These are phyloP conservation scores for Clitopilus hobsonii DNA, from an alignment of 768 basidiomycete species.

Conservation along the genomic window DNA sequence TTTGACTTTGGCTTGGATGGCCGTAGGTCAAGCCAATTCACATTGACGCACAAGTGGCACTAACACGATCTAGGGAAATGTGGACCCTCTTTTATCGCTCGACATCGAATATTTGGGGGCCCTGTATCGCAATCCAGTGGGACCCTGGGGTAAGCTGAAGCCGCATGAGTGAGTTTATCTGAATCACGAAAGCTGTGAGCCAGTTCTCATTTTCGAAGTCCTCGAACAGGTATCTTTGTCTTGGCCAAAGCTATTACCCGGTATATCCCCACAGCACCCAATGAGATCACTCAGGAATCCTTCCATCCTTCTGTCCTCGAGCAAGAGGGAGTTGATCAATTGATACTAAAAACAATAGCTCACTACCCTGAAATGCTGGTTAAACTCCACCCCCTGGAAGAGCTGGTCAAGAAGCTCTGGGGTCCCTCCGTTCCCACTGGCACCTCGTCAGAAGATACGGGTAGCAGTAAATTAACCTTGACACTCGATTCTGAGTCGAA, in stretches of 20 bases:
- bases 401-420: conserved; percentile 45
- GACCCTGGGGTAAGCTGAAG: conserved; percentile 55
- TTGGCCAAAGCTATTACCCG: conserved; percentile 42
- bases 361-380: conserved; percentile 40
- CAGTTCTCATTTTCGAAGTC: too few relatives aligned
- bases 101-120: conserved; percentile 46
- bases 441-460: too few relatives aligned
- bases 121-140: conserved; percentile 44
- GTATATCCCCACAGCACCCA: conserved; percentile 36
- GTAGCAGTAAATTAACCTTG: too few relatives aligned
- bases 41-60: not conserved
- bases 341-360: conserved; percentile 29
- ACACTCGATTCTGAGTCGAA: too few relatives aligned
- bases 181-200: too few relatives aligned
- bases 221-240: conserved; percentile 49
- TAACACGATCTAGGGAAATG: conserved; percentile 40
- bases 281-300: conserved; percentile 50
- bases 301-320: conserved; percentile 58
- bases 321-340: conserved; percentile 31
- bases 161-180: conserved; percentile 54
- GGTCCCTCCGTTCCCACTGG: conserved; percentile 19
- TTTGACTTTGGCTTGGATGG: conserved; percentile 61
- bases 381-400: conserved; percentile 46
- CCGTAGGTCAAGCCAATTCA: conserved; percentile 39
- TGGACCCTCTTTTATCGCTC: conserved; percentile 50